These are phyloP conservation scores for sorghum (Sorghum bicolor) DNA, from an alignment of 176 grass and related monocot genomes.

Conservation along the genomic window Sorghum_bicolor_NCBIv3 NC_012871.2:11472001-11472500, in stretches of 20 bases:
- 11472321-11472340: neutral
- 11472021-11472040: neutral
- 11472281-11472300: neutral
- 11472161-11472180: neutral
- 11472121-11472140: neutral
- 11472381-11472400: neutral
- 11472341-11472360: neutral
- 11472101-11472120: too few species aligned
- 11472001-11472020: neutral
- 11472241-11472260: neutral
- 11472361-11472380: neutral
- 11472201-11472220: neutral
- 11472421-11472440: neutral
- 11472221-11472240: neutral
- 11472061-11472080: neutral
- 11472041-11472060: neutral
- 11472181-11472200: neutral
- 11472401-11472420: neutral
- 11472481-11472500: neutral
- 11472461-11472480: neutral
- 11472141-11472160: neutral
- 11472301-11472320: neutral
- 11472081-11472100: too few species aligned
- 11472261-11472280: neutral
- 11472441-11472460: neutral